Evolutionary conservation across 306 rosid species (phyloP).

Genomic region (Leucaena leucocephala): DNA sequence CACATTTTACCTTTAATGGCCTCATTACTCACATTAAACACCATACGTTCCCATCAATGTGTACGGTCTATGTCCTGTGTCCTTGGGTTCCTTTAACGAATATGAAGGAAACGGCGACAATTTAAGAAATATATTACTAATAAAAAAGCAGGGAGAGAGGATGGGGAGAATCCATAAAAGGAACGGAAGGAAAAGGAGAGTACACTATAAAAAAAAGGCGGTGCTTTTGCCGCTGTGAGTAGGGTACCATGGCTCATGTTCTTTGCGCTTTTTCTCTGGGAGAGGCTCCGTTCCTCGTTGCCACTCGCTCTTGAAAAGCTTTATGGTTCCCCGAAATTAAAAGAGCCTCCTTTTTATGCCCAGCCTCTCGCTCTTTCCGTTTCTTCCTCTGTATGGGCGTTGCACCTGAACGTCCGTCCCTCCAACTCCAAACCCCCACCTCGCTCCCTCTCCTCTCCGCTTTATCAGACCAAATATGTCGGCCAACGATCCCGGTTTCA

Average conservation of each 20-base stretch:
- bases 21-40: background rate
- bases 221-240: background rate
- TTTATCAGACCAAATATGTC: slow-evolving; percentile 36
- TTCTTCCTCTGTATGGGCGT: slow-evolving; percentile 31
- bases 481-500: slow-evolving; percentile 54
- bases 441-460: background rate
- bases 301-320: slow-evolving; percentile 34
- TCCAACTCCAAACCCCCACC: background rate
- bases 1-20: background rate
- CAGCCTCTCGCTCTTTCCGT: background rate
- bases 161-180: background rate
- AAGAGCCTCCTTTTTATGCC: slow-evolving; percentile 22
- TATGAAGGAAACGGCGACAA: background rate
- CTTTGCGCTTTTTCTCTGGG: background rate
- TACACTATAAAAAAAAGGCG: slow-evolving; percentile 11
- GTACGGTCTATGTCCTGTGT: background rate
- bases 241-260: slow-evolving; percentile 38
- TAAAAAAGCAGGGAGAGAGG: too few species aligned
- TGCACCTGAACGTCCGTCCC: slow-evolving; percentile 19
- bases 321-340: background rate
- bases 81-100: background rate
- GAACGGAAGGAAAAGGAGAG: too few species aligned
- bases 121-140: background rate
- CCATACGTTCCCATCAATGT: background rate
- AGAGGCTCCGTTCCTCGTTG: background rate